phyloP scores from a whole-genome alignment of 108 stramenopile genomes.

The Halocafeteria seosinensis region DNA sequence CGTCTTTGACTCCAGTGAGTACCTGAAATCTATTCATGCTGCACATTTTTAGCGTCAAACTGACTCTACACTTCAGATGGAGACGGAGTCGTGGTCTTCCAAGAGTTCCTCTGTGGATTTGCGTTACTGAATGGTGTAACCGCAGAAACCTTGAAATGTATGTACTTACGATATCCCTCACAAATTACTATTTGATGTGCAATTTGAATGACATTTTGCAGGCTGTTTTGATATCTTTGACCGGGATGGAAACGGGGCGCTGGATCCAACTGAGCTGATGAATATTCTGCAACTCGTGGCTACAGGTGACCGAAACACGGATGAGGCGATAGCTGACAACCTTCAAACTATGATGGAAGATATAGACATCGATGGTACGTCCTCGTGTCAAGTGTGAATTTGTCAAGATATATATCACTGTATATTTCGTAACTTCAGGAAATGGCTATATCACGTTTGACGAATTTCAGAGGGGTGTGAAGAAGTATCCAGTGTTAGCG shows the following conservation, averaged over 20 bases:
- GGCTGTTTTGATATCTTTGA: not conserved
- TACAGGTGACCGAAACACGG: not conserved
- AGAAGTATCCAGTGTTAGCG: not conserved
- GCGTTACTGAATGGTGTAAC: not conserved
- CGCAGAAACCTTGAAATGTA: no score
- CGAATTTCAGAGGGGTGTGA: not conserved
- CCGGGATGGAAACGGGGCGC: not conserved
- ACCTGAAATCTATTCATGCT: no score
- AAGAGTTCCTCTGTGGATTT: not conserved
- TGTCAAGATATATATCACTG: no score
- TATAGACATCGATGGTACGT: constrained; percentile 1
- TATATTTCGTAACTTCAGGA: no score
- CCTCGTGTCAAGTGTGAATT: no score
- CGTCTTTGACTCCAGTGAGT: no score
- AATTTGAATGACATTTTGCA: no score
- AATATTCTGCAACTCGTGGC: not conserved
- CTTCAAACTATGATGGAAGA: constrained; percentile 1
- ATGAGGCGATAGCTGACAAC: not conserved
- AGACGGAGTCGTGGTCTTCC: not conserved
- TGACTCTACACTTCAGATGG: no score
- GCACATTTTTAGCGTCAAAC: no score
- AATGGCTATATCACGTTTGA: not conserved
- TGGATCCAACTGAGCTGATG: not conserved
- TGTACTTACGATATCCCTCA: no score
- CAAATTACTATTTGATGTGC: no score